Evolutionary conservation across 2,329 filamentous ascomycete genomes (phyloP).

Genomic region (Aureobasidium sp.): DNA sequence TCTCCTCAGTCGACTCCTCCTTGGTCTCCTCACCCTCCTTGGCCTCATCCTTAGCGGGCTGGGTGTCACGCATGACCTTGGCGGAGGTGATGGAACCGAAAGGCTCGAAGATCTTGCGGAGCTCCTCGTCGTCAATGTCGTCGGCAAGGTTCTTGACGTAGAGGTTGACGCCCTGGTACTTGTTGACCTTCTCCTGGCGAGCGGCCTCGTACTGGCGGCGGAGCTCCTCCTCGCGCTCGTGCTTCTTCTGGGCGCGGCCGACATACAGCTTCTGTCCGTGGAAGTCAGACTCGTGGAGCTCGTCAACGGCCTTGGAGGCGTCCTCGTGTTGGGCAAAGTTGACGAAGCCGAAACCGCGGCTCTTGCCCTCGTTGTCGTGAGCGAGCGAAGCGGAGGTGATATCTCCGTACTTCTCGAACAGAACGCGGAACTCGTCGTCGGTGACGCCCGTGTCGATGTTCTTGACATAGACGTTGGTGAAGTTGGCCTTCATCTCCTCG

Average conservation of each 20-base stretch:
- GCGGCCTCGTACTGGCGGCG: constrained; percentile 98
- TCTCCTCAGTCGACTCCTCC: constrained; percentile 42
- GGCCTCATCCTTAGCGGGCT: constrained; percentile 27
- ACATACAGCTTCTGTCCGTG: constrained; percentile 94
- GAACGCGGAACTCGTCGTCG: constrained; percentile 87
- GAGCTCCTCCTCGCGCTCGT: constrained; percentile 98
- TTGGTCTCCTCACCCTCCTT: constrained; percentile 35
- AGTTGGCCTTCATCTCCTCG: constrained; percentile 99
- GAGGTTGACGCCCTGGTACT: constrained; percentile 98
- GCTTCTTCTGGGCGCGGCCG: constrained; percentile 98
- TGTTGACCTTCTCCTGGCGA: constrained; percentile 94
- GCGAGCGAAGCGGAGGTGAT: constrained; percentile 94
- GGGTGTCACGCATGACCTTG: constrained; percentile 94
- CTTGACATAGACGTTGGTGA: constrained; percentile 99
- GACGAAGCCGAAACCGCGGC: constrained; percentile 86
- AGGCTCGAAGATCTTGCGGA: constrained; percentile 83
- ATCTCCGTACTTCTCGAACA: constrained; percentile 87
- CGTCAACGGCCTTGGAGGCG: constrained; percentile 77
- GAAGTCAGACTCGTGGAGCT: constrained; percentile 86
- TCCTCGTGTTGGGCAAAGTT: constrained; percentile 90
- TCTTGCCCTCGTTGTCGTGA: constrained; percentile 94
- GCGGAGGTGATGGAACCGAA: constrained; percentile 96
- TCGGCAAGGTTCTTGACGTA: constrained; percentile 99
- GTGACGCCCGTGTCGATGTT: constrained; percentile 79
- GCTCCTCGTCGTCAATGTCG: constrained; percentile 94